Evolutionary conservation across 768 basidiomycete genomes (phyloP).

Genomic region (Mycena kentingensis): DNA sequence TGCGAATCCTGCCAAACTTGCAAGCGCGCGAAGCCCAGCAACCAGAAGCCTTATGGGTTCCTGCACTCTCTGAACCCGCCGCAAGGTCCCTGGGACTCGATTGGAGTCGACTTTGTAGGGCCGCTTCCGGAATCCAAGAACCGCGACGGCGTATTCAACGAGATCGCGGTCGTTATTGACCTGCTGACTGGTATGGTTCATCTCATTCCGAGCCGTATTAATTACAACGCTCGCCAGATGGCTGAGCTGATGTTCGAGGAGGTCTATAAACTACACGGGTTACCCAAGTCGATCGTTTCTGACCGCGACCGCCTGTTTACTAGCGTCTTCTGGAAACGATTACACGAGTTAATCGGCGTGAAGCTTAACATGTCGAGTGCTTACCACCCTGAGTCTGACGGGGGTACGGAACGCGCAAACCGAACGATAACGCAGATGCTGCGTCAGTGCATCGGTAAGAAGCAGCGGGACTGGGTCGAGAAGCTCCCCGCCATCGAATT

Average conservation of each 20-base stretch:
- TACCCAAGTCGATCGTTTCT: slow-evolving; percentile 27
- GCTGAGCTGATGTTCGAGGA: slow-evolving; percentile 28
- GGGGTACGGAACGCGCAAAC: slow-evolving; percentile 20
- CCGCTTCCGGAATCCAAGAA: slow-evolving; percentile 21
- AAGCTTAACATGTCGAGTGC: slow-evolving; percentile 17
- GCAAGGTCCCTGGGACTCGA: slow-evolving; percentile 24
- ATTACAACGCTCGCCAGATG: slow-evolving; percentile 25
- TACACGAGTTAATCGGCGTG: slow-evolving; percentile 14
- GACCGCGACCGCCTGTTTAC: slow-evolving; percentile 34
- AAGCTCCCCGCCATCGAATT: slow-evolving; percentile 18
- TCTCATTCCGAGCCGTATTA: slow-evolving; percentile 22
- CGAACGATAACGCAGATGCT: slow-evolving; percentile 28
- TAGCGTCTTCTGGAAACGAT: slow-evolving; percentile 24
- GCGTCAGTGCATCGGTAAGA: slow-evolving; percentile 17
- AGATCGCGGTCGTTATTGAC: slow-evolving; percentile 28
- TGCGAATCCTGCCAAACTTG: slow-evolving; percentile 14
- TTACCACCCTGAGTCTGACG: no score
- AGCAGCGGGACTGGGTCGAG: slow-evolving; percentile 30
- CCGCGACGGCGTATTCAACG: slow-evolving; percentile 25
- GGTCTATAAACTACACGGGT: slow-evolving; percentile 32
- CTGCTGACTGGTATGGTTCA: slow-evolving; percentile 29
- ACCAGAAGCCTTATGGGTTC: slow-evolving; percentile 18
- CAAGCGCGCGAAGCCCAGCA: slow-evolving; percentile 9
- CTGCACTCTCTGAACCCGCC: slow-evolving; percentile 24
- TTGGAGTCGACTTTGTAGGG: slow-evolving; percentile 25